Base-by-base conservation (phyloP, 768 basidiomycete genomes). In the Leccinum sublutescens region DNA sequence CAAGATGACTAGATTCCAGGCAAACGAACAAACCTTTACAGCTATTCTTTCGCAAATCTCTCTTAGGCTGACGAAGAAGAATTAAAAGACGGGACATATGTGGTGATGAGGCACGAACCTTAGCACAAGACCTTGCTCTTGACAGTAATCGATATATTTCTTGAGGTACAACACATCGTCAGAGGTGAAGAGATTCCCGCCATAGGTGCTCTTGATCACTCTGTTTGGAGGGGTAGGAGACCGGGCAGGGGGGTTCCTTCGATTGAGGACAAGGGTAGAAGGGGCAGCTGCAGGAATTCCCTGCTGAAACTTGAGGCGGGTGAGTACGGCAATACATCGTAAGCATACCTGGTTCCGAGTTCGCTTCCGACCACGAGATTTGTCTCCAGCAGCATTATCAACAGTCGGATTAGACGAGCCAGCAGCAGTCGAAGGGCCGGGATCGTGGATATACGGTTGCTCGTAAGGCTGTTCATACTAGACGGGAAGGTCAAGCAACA, bases 1-100 rank as follows among this genome's bases (percentile, higher is more conserved):
- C 15, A 29, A 56, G 40, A 47, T 2, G 10, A 53, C 25, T 43
- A 31, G 25, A 57, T 33, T 19, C 11, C 40, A 23, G 36, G 49
- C 11, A 5, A 49, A 15, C 49, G 15, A 4, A 68, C 77, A 33
- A 57, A 86, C 89, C 80, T 92, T 93, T 58, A 93, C 81, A 12
- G 92, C 92, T 66, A 94, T 85, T 61, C 90, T 79, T 71, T 94
- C 91, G 65, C 92, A 94, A 50, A 94, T 94, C 71, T 94, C 92
- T 48, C 92, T 82, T 62, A 94, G 48, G 51, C 72, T 73, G 43
- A 43, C 4, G 19, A 50, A 3, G 10, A 27, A 27, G 7, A 67
- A 70, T 38, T 50, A 31, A 15, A 48, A 23, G 2, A 48, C 1
- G 84, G 84, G 62, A 55, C 48, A 8, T 56, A 45, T 40, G 51